These are phyloP conservation scores for Theileria orientalis DNA, from an alignment of 169 alveolate genomes.

Conservation along the genomic window DNA sequence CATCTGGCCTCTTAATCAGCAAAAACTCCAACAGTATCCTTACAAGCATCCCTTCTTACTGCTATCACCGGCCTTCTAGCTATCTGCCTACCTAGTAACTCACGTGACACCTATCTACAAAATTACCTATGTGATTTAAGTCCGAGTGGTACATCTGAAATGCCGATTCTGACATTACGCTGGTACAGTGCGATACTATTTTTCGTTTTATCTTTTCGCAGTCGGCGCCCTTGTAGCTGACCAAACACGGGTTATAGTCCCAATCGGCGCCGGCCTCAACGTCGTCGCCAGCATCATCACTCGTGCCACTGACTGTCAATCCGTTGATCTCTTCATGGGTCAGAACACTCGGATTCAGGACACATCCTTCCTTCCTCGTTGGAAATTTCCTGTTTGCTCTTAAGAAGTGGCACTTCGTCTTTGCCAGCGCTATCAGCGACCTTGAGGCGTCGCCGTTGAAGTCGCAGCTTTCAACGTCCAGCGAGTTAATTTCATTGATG, in stretches of 20 bases:
- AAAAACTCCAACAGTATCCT: too few species aligned
- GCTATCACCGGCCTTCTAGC: too few species aligned
- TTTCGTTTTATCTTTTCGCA: constrained; percentile 73
- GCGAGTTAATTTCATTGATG: constrained; percentile 65
- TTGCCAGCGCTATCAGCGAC: constrained; percentile 77
- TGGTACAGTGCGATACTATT: constrained; percentile 74
- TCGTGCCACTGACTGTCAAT: neutral
- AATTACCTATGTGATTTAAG: constrained; percentile 71
- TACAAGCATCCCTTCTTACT: too few species aligned
- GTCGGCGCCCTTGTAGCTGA: constrained; percentile 20
- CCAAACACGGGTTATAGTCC: constrained; percentile 64
- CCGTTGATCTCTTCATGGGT: constrained; percentile 39
- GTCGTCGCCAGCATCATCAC: neutral
- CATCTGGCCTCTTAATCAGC: too few species aligned
- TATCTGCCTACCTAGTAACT: too few species aligned
- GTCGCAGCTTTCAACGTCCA: constrained; percentile 72
- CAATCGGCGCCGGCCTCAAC: neutral
- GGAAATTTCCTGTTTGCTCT: constrained; percentile 75
- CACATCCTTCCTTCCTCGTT: constrained; percentile 70
- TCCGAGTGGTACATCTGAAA: constrained; percentile 80
- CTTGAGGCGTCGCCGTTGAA: constrained; percentile 73
- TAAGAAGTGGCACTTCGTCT: constrained; percentile 75
- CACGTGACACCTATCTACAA: too few species aligned
- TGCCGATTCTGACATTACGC: constrained; percentile 76
- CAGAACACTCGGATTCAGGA: constrained; percentile 61